A percentile compares a stretch with the other conserved stretches of the same genome.
Evolutionary conservation across 768 basidiomycete genomes (phyloP).

Genomic region (Rhodotorula toruloides): DNA sequence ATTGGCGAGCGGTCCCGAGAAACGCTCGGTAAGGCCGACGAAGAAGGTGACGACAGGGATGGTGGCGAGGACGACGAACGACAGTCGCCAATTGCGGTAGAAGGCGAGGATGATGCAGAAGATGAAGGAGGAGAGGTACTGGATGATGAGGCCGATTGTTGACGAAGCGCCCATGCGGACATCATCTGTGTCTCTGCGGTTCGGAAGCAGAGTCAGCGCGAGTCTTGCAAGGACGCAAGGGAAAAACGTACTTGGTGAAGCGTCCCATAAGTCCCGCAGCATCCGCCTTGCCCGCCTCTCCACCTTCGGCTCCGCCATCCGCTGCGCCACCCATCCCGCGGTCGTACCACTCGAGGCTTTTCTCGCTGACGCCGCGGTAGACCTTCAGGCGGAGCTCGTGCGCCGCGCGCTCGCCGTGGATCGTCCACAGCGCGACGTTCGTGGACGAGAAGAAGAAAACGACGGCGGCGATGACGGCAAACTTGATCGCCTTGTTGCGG

Average conservation of each 20-base stretch:
- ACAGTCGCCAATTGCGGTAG: conserved; percentile 68
- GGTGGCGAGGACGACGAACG: conserved; percentile 84
- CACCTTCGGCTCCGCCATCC: conserved; percentile 52
- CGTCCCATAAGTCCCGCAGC: conserved; percentile 91
- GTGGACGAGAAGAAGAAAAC: conserved; percentile 67
- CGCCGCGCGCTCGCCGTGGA: conserved; percentile 75
- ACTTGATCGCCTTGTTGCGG: conserved; percentile 43
- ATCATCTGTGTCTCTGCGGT: conserved; percentile 84
- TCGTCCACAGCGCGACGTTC: conserved; percentile 67
- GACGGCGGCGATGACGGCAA: conserved; percentile 59
- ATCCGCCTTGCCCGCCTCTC: conserved; percentile 54
- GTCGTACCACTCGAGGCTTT: conserved; percentile 90
- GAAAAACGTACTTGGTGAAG: conserved; percentile 63
- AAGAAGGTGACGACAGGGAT: conserved; percentile 75
- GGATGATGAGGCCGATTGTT: conserved; percentile 68
- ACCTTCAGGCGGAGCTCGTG: conserved; percentile 63
- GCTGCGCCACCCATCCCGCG: conserved; percentile 55
- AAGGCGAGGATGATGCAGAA: conserved; percentile 79
- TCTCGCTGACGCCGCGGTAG: conserved; percentile 61
- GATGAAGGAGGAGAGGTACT: conserved; percentile 72
- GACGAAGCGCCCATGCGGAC: conserved; percentile 78
- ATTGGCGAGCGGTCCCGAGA: conserved; percentile 63
- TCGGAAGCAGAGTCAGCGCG: neutral
- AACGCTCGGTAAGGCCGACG: conserved; percentile 65
- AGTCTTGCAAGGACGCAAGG: too few species aligned